Evolutionary conservation across 2,329 filamentous ascomycete genomes (phyloP).

Genomic region (Graphium sp.): DNA sequence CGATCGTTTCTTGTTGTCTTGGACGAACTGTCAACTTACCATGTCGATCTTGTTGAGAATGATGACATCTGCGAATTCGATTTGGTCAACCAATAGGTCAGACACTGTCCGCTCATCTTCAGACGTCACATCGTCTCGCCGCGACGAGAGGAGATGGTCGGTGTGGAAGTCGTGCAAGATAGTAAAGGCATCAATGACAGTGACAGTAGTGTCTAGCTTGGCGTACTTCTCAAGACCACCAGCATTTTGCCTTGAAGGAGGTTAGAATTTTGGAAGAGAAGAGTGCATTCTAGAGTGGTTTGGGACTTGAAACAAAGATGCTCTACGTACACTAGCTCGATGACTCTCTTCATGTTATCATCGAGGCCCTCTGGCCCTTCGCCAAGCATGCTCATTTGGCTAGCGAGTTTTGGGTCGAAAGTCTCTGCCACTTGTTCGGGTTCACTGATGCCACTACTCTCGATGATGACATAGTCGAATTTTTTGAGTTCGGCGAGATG

Average conservation of each 20-base stretch:
- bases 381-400: slow-evolving; percentile 21
- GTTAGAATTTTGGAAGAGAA: neutral
- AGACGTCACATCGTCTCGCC: slow-evolving; percentile 41
- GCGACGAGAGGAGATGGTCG: slow-evolving; percentile 45
- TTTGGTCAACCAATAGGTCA: slow-evolving; percentile 61
- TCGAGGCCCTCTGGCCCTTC: slow-evolving; percentile 15
- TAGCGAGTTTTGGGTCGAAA: slow-evolving; percentile 40
- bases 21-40: slow-evolving; percentile 15
- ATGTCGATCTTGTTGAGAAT: slow-evolving; percentile 56
- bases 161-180: slow-evolving; percentile 59
- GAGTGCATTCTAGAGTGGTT: neutral
- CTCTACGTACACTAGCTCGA: slow-evolving; percentile 16
- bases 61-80: slow-evolving; percentile 61
- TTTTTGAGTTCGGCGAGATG: slow-evolving; percentile 36
- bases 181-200: slow-evolving; percentile 57
- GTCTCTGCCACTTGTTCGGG: slow-evolving; percentile 61
- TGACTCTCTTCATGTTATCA: slow-evolving; percentile 15
- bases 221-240: slow-evolving; percentile 52
- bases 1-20: neutral
- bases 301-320: too few species aligned
- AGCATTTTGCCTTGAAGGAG: slow-evolving; percentile 21
- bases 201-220: slow-evolving; percentile 53
- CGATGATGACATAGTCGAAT: slow-evolving; percentile 46
- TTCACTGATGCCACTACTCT: slow-evolving; percentile 53
- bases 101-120: slow-evolving; percentile 62